Conservation (phyloP, 2,329 filamentous ascomycete species). For the Xylariaceae sp. region DNA sequence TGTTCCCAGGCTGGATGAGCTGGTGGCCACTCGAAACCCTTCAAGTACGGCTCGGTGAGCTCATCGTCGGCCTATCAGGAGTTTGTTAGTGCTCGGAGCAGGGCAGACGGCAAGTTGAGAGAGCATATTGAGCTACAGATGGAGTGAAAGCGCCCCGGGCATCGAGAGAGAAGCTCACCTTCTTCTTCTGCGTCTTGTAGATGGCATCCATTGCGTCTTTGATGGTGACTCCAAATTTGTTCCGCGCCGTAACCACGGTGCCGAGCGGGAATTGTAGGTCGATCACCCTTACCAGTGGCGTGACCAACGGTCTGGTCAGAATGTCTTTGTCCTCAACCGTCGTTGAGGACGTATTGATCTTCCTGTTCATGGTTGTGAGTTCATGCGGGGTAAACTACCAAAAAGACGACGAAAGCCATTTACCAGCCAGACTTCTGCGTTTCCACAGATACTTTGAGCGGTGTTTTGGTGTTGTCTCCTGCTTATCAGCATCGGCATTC, state of each 20-base stretch:
- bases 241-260: slow-evolving; percentile 80
- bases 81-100: slow-evolving; percentile 1
- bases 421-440: slow-evolving; percentile 88
- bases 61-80: slow-evolving; percentile 75
- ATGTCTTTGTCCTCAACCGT: slow-evolving; percentile 77
- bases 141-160: neutral
- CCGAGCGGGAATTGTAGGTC: slow-evolving; percentile 88
- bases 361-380: slow-evolving; percentile 51
- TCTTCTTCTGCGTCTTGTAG: slow-evolving; percentile 94
- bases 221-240: slow-evolving; percentile 91
- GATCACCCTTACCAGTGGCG: slow-evolving; percentile 85
- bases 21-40: slow-evolving; percentile 82
- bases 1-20: slow-evolving; percentile 20
- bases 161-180: slow-evolving; percentile 49
- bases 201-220: slow-evolving; percentile 96
- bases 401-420: slow-evolving; percentile 30
- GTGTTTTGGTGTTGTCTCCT: slow-evolving; percentile 66
- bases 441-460: slow-evolving; percentile 69
- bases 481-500: neutral
- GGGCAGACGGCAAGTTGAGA: neutral
- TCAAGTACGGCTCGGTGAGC: slow-evolving; percentile 77
- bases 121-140: neutral
- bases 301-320: slow-evolving; percentile 74
- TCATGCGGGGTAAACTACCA: slow-evolving; percentile 4
- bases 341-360: slow-evolving; percentile 80